Evolutionary conservation across 2,329 filamentous ascomycete species (phyloP).

Genomic region (Ophiostoma novo-ulmi): DNA sequence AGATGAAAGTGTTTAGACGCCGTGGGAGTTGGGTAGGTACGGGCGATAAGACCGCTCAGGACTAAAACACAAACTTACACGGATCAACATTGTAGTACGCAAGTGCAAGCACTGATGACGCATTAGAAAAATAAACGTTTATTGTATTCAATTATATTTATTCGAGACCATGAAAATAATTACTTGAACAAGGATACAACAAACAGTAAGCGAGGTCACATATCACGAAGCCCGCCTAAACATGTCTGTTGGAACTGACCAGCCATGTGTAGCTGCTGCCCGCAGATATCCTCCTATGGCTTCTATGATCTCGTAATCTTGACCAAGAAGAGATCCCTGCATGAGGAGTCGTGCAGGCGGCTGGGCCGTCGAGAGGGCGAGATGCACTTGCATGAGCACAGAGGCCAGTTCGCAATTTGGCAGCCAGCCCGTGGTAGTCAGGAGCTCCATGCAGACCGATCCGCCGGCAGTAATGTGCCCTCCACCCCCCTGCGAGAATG

Average conservation of each 20-base stretch:
- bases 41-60: no score
- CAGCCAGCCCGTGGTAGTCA: constrained; percentile 80
- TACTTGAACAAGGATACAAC: no score
- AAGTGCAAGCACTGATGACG: no score
- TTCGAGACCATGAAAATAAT: no score
- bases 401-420: constrained; percentile 69
- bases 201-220: no score
- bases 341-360: constrained; percentile 65
- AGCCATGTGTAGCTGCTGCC: constrained; percentile 64
- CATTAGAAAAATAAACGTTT: no score
- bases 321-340: neutral
- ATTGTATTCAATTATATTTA: no score
- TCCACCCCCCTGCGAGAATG: constrained; percentile 67
- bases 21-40: no score
- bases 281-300: constrained; percentile 69
- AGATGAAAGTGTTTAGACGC: no score
- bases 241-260: constrained; percentile 39
- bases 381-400: constrained; percentile 71
- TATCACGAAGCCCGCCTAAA: neutral
- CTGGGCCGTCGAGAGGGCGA: constrained; percentile 66
- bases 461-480: constrained; percentile 82
- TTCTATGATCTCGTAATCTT: constrained; percentile 62
- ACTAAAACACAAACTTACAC: no score
- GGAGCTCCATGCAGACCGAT: constrained; percentile 75
- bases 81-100: no score